Evolutionary conservation across 768 basidiomycete species (phyloP).

Genomic region (Russula brevipes): DNA sequence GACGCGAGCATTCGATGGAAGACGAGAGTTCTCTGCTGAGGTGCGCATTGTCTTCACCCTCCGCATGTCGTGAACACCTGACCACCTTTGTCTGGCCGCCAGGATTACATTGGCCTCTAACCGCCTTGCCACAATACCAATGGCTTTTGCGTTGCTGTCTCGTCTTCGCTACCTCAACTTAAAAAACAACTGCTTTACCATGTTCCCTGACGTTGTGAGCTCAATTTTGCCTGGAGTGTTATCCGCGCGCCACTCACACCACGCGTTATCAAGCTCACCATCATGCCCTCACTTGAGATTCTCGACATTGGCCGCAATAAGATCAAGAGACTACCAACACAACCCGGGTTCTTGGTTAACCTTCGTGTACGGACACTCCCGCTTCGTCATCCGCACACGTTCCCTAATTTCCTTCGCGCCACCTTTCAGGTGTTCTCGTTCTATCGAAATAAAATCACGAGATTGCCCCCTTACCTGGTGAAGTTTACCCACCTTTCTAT

Average conservation of each 20-base stretch:
- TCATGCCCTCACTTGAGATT: constrained; percentile 85
- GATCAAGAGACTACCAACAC: constrained; percentile 69
- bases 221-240: background rate
- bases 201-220: constrained; percentile 85
- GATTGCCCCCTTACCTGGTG: constrained; percentile 72
- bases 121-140: constrained; percentile 69
- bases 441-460: constrained; percentile 76
- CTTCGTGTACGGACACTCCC: constrained; percentile 51
- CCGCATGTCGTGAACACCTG: constrained; percentile 9
- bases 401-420: background rate
- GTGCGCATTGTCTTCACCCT: constrained; percentile 38
- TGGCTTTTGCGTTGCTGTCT: constrained; percentile 65
- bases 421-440: constrained; percentile 71
- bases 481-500: constrained; percentile 70
- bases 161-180: constrained; percentile 82
- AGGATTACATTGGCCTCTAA: constrained; percentile 90
- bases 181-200: constrained; percentile 73
- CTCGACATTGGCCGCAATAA: constrained; percentile 93
- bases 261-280: constrained; percentile 54
- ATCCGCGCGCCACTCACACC: background rate
- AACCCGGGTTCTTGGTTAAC: constrained; percentile 71
- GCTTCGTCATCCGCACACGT: background rate
- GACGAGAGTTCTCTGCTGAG: constrained; percentile 55
- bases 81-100: background rate
- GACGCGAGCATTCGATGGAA: constrained; percentile 42